Conservation (phyloP, 2,329 filamentous ascomycete species). For the Lasiodiplodia sp. region DNA sequence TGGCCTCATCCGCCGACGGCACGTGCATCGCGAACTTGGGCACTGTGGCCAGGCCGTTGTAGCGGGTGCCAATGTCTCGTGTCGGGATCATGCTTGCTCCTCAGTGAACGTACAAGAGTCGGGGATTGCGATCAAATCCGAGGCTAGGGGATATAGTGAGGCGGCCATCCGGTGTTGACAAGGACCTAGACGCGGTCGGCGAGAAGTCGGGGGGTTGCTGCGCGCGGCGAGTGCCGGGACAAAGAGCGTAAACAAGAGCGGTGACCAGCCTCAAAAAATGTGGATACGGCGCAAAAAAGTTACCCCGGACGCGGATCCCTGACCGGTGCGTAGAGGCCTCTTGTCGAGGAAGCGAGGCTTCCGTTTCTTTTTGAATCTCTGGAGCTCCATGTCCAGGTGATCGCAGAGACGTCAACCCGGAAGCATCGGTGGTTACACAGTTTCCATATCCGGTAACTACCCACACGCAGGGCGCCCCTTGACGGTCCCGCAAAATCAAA, state of each 20-base stretch:
- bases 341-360: background rate
- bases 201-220: constrained; percentile 8
- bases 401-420: background rate
- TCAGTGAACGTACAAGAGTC: background rate
- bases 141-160: constrained; percentile 1
- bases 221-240: constrained; percentile 8
- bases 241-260: constrained; percentile 23
- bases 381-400: background rate
- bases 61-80: constrained; percentile 12
- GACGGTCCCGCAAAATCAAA: background rate
- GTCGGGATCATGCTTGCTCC: constrained; percentile 8
- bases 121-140: background rate
- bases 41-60: constrained; percentile 21
- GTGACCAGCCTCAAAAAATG: constrained; percentile 6
- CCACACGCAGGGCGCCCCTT: background rate
- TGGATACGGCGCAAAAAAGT: constrained; percentile 24
- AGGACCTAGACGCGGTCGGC: constrained; percentile 1
- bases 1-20: background rate
- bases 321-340: background rate
- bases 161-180: background rate
- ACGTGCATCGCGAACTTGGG: constrained; percentile 20
- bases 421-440: constrained; percentile 1
- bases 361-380: background rate
- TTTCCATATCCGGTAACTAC: constrained; percentile 1
- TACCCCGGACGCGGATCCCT: constrained; percentile 20